These are phyloP conservation scores for thale cress (Arabidopsis thaliana) DNA, from an alignment of 345 rosid genomes.

Conservation along the genomic window TAIR10.1 NC_003070.9:7894001-7894500, in stretches of 20 bases:
- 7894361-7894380: constrained; percentile 44
- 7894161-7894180: constrained; percentile 13
- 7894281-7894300: constrained; percentile 31
- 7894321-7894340: constrained; percentile 34
- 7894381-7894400: constrained; percentile 38
- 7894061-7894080: constrained; percentile 38
- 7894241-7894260: constrained; percentile 31
- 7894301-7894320: constrained; percentile 11
- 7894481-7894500: constrained; percentile 34
- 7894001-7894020: constrained; percentile 33
- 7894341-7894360: constrained; percentile 39
- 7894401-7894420: constrained; percentile 43
- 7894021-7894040: constrained; percentile 37
- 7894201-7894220: constrained; percentile 34
- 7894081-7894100: constrained; percentile 38
- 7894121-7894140: constrained; percentile 23
- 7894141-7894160: constrained; percentile 21
- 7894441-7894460: constrained; percentile 37
- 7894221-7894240: constrained; percentile 46
- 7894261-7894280: constrained; percentile 46
- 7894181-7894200: constrained; percentile 42
- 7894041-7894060: constrained; percentile 48
- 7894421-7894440: constrained; percentile 43
- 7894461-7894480: constrained; percentile 34
- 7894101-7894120: constrained; percentile 37